These are phyloP conservation scores for Dalbergia oliveri DNA, from an alignment of 306 rosid species.

Conservation along the genomic window DNA sequence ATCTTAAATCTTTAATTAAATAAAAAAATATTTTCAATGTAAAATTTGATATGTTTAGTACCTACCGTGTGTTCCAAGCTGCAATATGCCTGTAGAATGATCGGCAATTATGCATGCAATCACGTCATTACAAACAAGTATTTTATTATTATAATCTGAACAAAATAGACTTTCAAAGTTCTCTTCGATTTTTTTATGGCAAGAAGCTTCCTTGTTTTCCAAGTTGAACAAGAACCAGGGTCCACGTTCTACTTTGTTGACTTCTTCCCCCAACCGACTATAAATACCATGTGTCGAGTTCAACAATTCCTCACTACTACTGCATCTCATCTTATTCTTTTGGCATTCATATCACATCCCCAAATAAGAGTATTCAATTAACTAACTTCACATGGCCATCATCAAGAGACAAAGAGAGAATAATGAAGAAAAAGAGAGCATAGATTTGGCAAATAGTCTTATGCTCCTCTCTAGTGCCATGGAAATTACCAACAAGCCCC, in stretches of 20 bases:
- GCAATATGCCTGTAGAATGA: too few relatives aligned
- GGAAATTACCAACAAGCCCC: background rate
- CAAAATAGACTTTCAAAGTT: too few relatives aligned
- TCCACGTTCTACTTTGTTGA: slow-evolving; percentile 24
- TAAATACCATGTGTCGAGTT: slow-evolving; percentile 7
- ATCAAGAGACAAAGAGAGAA: slow-evolving; percentile 58
- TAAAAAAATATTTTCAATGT: too few relatives aligned
- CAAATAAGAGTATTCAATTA: background rate
- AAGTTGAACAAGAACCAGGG: slow-evolving; percentile 14
- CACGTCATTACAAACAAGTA: too few relatives aligned
- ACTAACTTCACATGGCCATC: background rate
- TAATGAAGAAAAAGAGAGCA: slow-evolving; percentile 22
- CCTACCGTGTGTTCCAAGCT: too few relatives aligned
- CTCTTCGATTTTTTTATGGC: too few relatives aligned
- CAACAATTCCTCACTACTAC: slow-evolving; percentile 8
- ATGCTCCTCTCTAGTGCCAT: slow-evolving; percentile 34
- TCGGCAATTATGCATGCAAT: too few relatives aligned
- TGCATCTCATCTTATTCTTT: background rate
- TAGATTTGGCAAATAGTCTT: slow-evolving; percentile 34
- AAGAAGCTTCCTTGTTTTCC: background rate
- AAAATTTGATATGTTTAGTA: too few relatives aligned
- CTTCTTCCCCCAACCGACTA: background rate
- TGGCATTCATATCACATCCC: background rate
- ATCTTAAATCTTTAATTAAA: too few relatives aligned
- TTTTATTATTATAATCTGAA: too few relatives aligned